Base-by-base conservation (phyloP, 768 basidiomycete species). In the Infundibulicybe gibba region DNA sequence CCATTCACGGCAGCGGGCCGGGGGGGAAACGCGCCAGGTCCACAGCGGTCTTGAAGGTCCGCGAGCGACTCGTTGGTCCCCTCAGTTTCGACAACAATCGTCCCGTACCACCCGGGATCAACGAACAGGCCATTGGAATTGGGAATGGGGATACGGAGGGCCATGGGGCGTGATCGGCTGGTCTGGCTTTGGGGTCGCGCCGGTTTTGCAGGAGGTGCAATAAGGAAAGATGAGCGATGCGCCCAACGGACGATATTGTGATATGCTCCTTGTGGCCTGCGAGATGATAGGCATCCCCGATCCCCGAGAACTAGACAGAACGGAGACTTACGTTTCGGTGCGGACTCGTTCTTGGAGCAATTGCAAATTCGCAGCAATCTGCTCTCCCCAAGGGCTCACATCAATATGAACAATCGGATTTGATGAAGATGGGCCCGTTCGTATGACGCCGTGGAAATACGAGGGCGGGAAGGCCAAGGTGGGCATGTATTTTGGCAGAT, bases 191-290 rank as follows among this genome's bases (percentile, higher is more conserved):
- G 54, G 49, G 65, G 58, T 21, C 49, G 54, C 53, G 69, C 54
- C 53, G 67, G 55, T 49, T 64, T 60, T 45, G 63, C 54, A 2
- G 68, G 72, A 0, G 83, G 78, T 1, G 80, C 77, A 35, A 92
- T 75, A 10, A 74, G 71, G 64, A 92, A 91, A 5, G 83, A 79
- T 2, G 90, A 86, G 12, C 90, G 85, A 55, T 91, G 81, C 0
- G 89, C 80, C 90, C 90, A 93, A 21, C 87, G 84, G 11, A 92
- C 83, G 44, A 92, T 87, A 49, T 86, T 89, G 53, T 90, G 88
- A 51, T 80, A 70, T 4, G 77, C 74, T 31, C 88, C 89, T 61
- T 91, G 87, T 2, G 87, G 85, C n/a, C 87, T 91, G 48, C 37
- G 47, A 10, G 14, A 3, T 19, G n/a, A 41, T 32, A 38, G 47